Evolutionary conservation across 768 basidiomycete genomes (phyloP).

Genomic region (Steccherinum ochraceum): DNA sequence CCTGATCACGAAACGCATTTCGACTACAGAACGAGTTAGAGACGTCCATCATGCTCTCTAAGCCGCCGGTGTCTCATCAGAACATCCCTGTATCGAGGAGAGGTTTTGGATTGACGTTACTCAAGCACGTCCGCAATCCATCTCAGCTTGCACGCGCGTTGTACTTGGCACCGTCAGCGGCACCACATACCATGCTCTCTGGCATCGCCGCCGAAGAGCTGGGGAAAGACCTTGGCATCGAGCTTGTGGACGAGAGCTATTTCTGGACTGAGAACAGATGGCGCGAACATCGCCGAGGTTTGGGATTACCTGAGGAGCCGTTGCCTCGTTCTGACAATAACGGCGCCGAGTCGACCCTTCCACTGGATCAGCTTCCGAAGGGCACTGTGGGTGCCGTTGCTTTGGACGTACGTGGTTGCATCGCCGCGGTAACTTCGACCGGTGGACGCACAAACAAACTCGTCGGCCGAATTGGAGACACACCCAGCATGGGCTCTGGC

Average conservation of each 20-base stretch:
- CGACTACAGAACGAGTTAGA: conserved; percentile 71
- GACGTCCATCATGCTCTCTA: conserved; percentile 74
- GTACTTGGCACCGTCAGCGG: conserved; percentile 59
- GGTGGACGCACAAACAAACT: conserved; percentile 83
- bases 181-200: conserved; percentile 67
- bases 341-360: conserved; percentile 13
- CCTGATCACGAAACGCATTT: conserved; percentile 3
- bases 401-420: conserved; percentile 67
- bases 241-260: conserved; percentile 67
- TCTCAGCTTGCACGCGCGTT: conserved; percentile 63
- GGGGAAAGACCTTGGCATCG: conserved; percentile 45
- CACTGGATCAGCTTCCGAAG: conserved; percentile 55
- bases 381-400: conserved; percentile 87
- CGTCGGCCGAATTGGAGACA: conserved; percentile 78
- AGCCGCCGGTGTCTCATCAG: conserved; percentile 62
- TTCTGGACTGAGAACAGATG: conserved; percentile 73
- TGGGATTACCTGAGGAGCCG: conserved; percentile 69
- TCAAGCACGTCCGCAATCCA: conserved; percentile 67
- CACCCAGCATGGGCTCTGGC: conserved; percentile 69
- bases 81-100: conserved; percentile 52
- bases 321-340: conserved; percentile 29
- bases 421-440: conserved; percentile 69
- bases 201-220: conserved; percentile 57
- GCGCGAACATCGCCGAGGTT: conserved; percentile 67
- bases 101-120: conserved; percentile 57